Percentiles rank a stretch among this genome's conserved stretches.
Conservation (phyloP, 208 protist genomes). For the Leishmania turanica region DNA sequence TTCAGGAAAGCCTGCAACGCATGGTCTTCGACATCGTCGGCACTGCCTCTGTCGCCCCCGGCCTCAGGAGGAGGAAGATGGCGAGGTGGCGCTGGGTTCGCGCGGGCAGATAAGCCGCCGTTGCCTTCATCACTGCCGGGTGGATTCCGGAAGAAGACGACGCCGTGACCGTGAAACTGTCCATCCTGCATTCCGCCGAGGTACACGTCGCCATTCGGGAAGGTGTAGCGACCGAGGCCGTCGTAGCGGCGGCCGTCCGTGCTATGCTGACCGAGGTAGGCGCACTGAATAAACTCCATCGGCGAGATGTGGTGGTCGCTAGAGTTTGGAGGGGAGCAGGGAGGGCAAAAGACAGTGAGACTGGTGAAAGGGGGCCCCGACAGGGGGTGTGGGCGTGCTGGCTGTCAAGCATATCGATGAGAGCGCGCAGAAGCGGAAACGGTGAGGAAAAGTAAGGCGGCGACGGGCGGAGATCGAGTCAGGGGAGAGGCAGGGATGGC, state of each 20-base stretch:
- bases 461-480: not conserved
- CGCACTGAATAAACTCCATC: slow-evolving; percentile 59
- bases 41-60: not conserved
- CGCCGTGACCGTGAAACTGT: slow-evolving; percentile 80
- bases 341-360: not conserved
- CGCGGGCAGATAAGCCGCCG: not conserved
- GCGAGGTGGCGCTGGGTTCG: not conserved
- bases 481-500: too few relatives aligned
- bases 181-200: slow-evolving; percentile 82
- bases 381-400: not conserved
- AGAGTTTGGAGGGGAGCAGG: not conserved
- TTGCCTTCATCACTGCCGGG: not conserved
- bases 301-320: not conserved
- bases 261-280: slow-evolving; percentile 66
- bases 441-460: not conserved
- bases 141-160: slow-evolving; percentile 64
- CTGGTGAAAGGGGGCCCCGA: not conserved
- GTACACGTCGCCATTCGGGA: slow-evolving; percentile 86
- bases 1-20: slow-evolving; percentile 21
- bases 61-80: not conserved
- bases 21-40: not conserved
- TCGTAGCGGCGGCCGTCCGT: slow-evolving; percentile 71
- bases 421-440: not conserved
- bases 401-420: not conserved
- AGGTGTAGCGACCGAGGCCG: slow-evolving; percentile 76